Evolutionary conservation across 108 stramenopile species (phyloP).

Genomic region (Nitzschia sp.): DNA sequence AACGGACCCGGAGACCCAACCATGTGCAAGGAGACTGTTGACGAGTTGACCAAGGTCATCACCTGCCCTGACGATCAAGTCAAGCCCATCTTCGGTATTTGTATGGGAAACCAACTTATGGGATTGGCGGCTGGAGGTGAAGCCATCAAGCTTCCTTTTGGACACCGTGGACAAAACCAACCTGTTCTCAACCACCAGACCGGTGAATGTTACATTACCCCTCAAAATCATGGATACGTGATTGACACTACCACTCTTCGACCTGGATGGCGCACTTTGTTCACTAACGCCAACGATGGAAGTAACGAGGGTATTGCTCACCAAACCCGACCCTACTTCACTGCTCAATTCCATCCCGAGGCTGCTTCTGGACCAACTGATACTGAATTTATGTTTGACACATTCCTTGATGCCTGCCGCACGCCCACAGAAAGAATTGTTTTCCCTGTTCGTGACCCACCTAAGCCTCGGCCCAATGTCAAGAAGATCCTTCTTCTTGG

Average conservation of each 20-base stretch:
- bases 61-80: slow-evolving; percentile 72
- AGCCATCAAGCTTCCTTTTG: slow-evolving; percentile 93
- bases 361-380: slow-evolving; percentile 95
- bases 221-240: slow-evolving; percentile 97
- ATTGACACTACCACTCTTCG: slow-evolving; percentile 84
- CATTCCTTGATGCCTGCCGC: slow-evolving; percentile 82
- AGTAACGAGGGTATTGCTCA: slow-evolving; percentile 98
- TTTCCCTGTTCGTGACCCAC: slow-evolving; percentile 69
- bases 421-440: slow-evolving; percentile 62
- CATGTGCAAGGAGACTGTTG: slow-evolving; percentile 83
- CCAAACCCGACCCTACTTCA: slow-evolving; percentile 92
- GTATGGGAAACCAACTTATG: slow-evolving; percentile 97
- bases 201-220: slow-evolving; percentile 96
- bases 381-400: slow-evolving; percentile 98
- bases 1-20: slow-evolving; percentile 98
- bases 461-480: slow-evolving; percentile 60
- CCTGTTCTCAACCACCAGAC: slow-evolving; percentile 94
- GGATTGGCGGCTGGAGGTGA: slow-evolving; percentile 92
- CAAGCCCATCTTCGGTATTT: slow-evolving; percentile 98
- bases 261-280: slow-evolving; percentile 87
- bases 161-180: slow-evolving; percentile 98
- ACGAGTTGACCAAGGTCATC: slow-evolving; percentile 72
- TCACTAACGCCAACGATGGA: slow-evolving; percentile 97
- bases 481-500: slow-evolving; percentile 98
- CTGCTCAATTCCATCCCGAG: slow-evolving; percentile 99